A percentile compares a stretch with the other conserved stretches of the same genome.
phyloP scores from a whole-genome alignment of 257 asterid genomes.

The Nicotiana paniculata region DNA sequence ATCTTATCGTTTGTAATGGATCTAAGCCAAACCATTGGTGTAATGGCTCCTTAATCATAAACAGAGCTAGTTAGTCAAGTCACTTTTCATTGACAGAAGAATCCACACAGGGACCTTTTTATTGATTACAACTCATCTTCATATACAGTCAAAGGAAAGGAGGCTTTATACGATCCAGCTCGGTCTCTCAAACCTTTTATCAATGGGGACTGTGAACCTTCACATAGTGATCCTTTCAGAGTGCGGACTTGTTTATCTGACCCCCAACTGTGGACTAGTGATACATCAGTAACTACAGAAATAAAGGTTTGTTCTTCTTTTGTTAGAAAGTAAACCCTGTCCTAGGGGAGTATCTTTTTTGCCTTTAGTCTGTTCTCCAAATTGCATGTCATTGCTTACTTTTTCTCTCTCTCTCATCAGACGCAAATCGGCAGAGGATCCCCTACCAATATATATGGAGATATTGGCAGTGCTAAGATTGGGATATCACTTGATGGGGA shows the following conservation, averaged over 20 bases:
- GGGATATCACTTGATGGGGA: constrained; percentile 18
- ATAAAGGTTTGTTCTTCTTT: constrained; percentile 33
- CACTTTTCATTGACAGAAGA: background rate
- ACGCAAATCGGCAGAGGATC: constrained; percentile 29
- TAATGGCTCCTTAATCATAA: background rate
- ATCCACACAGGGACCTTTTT: background rate
- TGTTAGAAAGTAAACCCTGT: background rate
- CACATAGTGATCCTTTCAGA: constrained; percentile 33
- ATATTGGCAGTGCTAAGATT: constrained; percentile 14
- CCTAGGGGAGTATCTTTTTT: background rate
- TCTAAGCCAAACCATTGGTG: background rate
- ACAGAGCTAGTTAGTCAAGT: background rate
- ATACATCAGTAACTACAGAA: constrained; percentile 34
- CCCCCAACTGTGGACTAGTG: constrained; percentile 37
- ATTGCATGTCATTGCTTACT: constrained; percentile 11
- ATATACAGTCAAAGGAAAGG: constrained; percentile 54
- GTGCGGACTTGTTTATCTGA: constrained; percentile 35
- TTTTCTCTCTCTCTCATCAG: constrained; percentile 26
- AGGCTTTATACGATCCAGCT: constrained; percentile 30
- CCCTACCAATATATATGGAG: constrained; percentile 20
- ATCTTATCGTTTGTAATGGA: background rate
- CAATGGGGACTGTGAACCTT: constrained; percentile 43
- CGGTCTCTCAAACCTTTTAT: constrained; percentile 40
- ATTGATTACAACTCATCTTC: background rate
- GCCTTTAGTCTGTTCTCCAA: background rate